Evolutionary conservation across 139 green algal genomes (phyloP), one percentile per base, ranked within the genome.

Genomic region (Micractinium sp.): DNA sequence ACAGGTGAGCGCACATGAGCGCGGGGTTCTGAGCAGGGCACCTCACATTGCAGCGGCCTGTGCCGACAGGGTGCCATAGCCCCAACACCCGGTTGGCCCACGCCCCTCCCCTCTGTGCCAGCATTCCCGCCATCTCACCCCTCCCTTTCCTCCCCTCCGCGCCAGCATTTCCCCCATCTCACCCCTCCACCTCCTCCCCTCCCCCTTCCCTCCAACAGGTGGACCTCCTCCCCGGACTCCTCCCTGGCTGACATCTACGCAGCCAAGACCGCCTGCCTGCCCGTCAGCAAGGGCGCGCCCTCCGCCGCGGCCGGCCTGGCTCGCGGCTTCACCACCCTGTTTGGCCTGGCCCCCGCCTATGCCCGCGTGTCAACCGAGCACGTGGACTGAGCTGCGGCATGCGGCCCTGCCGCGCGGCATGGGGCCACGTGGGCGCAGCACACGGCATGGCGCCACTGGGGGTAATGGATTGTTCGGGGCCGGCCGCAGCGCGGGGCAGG

Each of bases 181-280:
- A 7, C 47, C 25, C 3, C 19, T 12, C 4, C 78, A 67, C 27
- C 38, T 31, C 74, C n/a, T 25, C n/a, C 16, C n/a, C 74, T 80
- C 31, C 16, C 33, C 3, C n/a, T 23, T 1, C 33, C 33, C 20
- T 82, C 9, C 76, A 31, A 25, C 83, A 87, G 83, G 83, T 87
- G 83, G 83, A 41, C 39, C 33, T 14, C 56, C n/a, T 87, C 83
- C 38, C 83, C 83, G 38, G 35, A 27, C 66, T 80, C 83, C 38
- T 66, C 22, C 67, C 66, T 87, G n/a, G 56, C 38, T 25, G 83
- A 87, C 38, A 87, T 79, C 29, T 87, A 87, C 66, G 38, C 83
- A 0, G 18, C 63, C 82, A 79, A 35, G 35, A 27, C 60, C 25
- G 35, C 35, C 36, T n/a, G 29, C 25, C 36, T 29, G 35, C 36